phyloP scores from a whole-genome alignment of 257 asterid genomes.

The Nicotiana tabacum region DNA sequence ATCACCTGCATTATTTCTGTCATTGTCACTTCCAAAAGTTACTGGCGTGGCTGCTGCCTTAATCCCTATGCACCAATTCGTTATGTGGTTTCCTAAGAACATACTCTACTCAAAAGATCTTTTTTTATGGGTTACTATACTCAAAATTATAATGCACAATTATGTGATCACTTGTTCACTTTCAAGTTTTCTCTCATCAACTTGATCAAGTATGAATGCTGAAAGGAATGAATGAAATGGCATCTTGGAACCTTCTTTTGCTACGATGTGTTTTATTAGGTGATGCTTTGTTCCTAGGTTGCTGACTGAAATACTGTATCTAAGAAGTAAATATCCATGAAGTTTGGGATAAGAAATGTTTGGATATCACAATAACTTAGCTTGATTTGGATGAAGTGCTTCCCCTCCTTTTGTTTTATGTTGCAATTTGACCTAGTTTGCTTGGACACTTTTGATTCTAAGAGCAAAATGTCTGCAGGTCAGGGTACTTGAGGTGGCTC shows the following conservation, averaged over 20 bases:
- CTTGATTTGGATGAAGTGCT: background rate
- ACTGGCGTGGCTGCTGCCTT: background rate
- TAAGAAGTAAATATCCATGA: background rate
- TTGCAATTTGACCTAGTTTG: background rate
- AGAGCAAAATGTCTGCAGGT: constrained; percentile 47
- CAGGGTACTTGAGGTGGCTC: constrained; percentile 64
- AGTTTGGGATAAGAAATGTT: background rate
- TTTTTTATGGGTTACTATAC: background rate
- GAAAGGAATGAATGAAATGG: background rate
- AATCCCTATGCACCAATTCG: background rate
- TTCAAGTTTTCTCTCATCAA: background rate
- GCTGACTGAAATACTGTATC: background rate
- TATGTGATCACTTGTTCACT: background rate
- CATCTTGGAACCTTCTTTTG: background rate
- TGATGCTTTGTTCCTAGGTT: background rate
- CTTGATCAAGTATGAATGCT: background rate
- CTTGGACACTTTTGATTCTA: background rate
- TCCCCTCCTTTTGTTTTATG: background rate
- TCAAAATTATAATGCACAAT: background rate
- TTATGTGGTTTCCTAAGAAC: background rate
- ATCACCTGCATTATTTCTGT: background rate
- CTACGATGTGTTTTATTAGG: background rate
- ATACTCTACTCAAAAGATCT: background rate
- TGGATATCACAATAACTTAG: background rate
- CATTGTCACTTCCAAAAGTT: background rate